phyloP scores from a whole-genome alignment of 371 early-diverging fungal genomes.

The Cokeromyces recurvatus region DNA sequence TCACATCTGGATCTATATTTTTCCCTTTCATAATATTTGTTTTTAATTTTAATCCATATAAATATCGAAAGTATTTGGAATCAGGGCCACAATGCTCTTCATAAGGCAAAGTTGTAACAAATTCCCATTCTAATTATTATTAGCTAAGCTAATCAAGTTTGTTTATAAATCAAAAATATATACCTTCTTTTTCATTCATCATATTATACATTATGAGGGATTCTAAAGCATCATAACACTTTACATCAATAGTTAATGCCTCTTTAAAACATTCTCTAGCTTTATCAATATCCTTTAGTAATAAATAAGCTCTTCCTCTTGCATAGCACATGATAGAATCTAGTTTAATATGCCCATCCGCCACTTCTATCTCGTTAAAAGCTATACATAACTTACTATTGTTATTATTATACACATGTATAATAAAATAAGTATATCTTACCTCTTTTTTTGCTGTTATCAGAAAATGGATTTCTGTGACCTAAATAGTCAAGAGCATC shows the following conservation, averaged over 20 bases:
- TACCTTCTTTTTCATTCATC: slow-evolving; percentile 62
- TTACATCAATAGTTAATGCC: slow-evolving; percentile 60
- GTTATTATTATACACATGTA: not conserved
- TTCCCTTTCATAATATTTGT: slow-evolving; percentile 46
- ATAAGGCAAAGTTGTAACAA: slow-evolving; percentile 51
- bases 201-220: slow-evolving; percentile 53
- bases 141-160: not conserved
- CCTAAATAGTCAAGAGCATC: slow-evolving; percentile 59
- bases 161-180: not conserved
- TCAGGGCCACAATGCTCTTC: slow-evolving; percentile 53
- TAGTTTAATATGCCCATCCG: slow-evolving; percentile 30
- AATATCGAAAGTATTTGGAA: slow-evolving; percentile 52
- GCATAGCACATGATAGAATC: slow-evolving; percentile 65
- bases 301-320: slow-evolving; percentile 54
- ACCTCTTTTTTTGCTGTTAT: slow-evolving; percentile 8
- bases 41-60: slow-evolving; percentile 58
- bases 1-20: slow-evolving; percentile 34
- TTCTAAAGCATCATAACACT: slow-evolving; percentile 69
- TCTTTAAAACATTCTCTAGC: slow-evolving; percentile 65
- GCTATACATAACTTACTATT: not conserved
- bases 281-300: slow-evolving; percentile 40
- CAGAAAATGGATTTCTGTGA: slow-evolving; percentile 49
- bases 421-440: not conserved
- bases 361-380: not conserved
- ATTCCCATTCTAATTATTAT: slow-evolving; percentile 46